A percentile compares a stretch with the other conserved stretches of the same genome.
phyloP scores from a whole-genome alignment of 768 basidiomycete genomes.

The Gelatoporia subvermispora region DNA sequence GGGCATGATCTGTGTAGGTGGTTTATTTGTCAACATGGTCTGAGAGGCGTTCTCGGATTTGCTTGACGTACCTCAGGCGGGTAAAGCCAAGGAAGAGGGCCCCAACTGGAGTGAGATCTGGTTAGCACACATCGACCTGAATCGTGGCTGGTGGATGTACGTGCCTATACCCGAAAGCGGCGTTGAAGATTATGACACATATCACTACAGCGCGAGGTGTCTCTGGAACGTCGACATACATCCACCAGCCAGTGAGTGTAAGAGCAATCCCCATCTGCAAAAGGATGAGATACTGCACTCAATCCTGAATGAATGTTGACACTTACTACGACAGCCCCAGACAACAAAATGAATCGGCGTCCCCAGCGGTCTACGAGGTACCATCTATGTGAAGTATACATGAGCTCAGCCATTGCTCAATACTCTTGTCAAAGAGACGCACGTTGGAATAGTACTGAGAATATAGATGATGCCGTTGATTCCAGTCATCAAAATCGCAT shows the following conservation, averaged over 20 bases:
- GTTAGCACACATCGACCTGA: conserved; percentile 1
- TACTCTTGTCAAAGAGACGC: conserved; percentile 19
- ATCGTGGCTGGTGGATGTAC: conserved; percentile 5
- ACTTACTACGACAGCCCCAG: conserved; percentile 75
- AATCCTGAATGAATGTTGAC: neutral
- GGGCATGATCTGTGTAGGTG: conserved; percentile 67
- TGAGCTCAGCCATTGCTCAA: conserved; percentile 7
- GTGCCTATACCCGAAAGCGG: conserved; percentile 85
- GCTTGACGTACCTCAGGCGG: conserved; percentile 88
- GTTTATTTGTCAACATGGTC: too few relatives aligned
- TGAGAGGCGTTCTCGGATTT: neutral
- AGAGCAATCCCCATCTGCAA: conserved; percentile 77
- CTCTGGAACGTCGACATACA: conserved; percentile 81
- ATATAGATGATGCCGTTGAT: conserved; percentile 85
- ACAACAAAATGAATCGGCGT: conserved; percentile 78
- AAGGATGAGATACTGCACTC: neutral
- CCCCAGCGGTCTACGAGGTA: conserved; percentile 92
- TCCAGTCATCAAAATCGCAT: conserved; percentile 94
- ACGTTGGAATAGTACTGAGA: conserved; percentile 80
- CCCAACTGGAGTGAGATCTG: conserved; percentile 49
- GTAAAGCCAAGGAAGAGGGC: conserved; percentile 80
- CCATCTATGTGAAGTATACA: conserved; percentile 57
- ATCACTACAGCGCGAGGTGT: conserved; percentile 86
- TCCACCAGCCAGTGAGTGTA: conserved; percentile 84
- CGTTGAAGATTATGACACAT: conserved; percentile 90